phyloP scores from a whole-genome alignment of 2,329 filamentous ascomycete species.

The Calonectria ilicicola region DNA sequence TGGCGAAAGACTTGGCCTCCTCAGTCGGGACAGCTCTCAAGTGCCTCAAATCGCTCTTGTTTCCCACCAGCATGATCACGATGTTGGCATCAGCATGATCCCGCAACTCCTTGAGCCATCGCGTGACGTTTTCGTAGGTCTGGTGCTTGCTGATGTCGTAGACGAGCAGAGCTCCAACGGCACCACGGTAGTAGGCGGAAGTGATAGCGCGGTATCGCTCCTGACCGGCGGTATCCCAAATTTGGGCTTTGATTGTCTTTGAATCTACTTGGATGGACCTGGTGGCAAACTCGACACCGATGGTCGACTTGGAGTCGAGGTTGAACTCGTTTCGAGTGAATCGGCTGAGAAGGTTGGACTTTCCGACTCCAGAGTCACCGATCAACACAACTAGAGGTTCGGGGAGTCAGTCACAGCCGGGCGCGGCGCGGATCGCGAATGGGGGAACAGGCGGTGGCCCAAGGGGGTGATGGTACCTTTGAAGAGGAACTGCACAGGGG shows the following conservation, averaged over 20 bases:
- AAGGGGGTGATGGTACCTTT: conserved; percentile 75
- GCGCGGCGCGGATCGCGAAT: conserved; percentile 24
- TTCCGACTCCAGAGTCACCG: conserved; percentile 98
- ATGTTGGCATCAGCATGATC: conserved; percentile 99
- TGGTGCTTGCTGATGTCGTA: conserved; percentile 99
- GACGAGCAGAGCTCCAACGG: conserved; percentile 95
- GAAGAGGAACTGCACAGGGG: conserved; percentile 86
- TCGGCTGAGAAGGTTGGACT: conserved; percentile 99
- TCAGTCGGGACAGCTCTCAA: conserved; percentile 96
- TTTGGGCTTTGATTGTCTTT: conserved; percentile 99
- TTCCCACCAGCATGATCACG: conserved; percentile 99
- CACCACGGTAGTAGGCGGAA: conserved; percentile 98
- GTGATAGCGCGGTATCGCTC: conserved; percentile 99
- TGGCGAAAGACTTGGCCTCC: conserved; percentile 97
- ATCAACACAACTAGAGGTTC: conserved; percentile 86
- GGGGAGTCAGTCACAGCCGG: conserved; percentile 46
- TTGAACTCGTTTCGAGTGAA: conserved; percentile 99
- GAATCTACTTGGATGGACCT: conserved; percentile 98
- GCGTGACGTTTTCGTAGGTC: conserved; percentile 98
- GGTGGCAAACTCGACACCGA: conserved; percentile 99
- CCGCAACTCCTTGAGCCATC: conserved; percentile 98
- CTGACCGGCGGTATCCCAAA: conserved; percentile 99
- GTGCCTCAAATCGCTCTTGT: conserved; percentile 99
- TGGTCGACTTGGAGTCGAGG: conserved; percentile 99
- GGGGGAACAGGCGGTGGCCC: conserved; percentile 29